Percentiles rank a stretch among this genome's conserved stretches.
These are phyloP conservation scores for Xylariaceae sp. DNA, from an alignment of 2,329 filamentous ascomycete species.

Conservation along the genomic window DNA sequence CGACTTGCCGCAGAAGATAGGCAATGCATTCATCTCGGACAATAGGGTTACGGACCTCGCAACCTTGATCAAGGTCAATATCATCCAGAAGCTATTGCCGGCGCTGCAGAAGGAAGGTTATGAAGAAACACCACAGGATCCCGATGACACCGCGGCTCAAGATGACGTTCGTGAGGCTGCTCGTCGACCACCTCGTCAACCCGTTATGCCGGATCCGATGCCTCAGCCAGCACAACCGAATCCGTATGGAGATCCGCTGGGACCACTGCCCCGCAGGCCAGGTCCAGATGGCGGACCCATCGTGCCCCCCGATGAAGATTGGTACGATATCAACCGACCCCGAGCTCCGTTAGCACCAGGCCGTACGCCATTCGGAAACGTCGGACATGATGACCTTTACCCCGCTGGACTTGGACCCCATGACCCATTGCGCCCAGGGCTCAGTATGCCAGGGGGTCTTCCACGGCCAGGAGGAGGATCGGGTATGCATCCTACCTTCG, in stretches of 20 bases:
- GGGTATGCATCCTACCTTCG: constrained; percentile 95
- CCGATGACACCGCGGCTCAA: constrained; percentile 38
- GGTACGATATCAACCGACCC: constrained; percentile 74
- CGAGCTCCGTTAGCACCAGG: constrained; percentile 43
- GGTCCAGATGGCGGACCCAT: constrained; percentile 70
- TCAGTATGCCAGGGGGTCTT: constrained; percentile 59
- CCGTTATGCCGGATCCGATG: constrained; percentile 46
- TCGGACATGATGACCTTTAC: constrained; percentile 84
- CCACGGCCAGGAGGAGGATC: constrained; percentile 58
- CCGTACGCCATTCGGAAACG: constrained; percentile 56
- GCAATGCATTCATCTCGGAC: constrained; percentile 69
- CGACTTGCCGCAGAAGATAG: constrained; percentile 45
- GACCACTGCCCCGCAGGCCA: constrained; percentile 56
- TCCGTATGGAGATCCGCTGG: constrained; percentile 65
- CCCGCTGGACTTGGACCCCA: constrained; percentile 80
- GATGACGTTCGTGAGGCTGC: constrained; percentile 42
- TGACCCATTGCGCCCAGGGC: constrained; percentile 70
- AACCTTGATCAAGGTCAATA: constrained; percentile 66
- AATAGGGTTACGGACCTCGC: constrained; percentile 66
- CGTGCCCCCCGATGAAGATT: constrained; percentile 90
- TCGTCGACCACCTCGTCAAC: constrained; percentile 36
- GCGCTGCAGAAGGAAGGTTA: constrained; percentile 75
- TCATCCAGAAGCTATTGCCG: constrained; percentile 82
- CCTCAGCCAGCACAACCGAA: constrained; percentile 63
- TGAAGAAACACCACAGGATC: constrained; percentile 57